Conservation (phyloP, 2,329 filamentous ascomycete genomes). For the Diaporthe velutina region DNA sequence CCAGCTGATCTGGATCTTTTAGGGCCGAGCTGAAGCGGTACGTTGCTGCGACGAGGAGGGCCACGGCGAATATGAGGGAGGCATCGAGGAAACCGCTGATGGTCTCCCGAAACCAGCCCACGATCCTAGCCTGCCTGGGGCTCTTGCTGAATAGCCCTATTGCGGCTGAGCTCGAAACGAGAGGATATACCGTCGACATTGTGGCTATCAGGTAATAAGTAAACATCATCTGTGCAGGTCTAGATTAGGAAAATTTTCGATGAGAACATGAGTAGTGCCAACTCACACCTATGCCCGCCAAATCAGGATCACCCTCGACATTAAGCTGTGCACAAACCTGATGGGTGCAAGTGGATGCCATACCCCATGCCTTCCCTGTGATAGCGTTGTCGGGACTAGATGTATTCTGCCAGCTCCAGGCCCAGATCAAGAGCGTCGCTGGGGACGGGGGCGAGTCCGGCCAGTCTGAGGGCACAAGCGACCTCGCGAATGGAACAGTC, state of each 20-base stretch:
- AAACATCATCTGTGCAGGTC: background rate
- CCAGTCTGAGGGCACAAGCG: background rate
- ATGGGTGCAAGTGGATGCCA: background rate
- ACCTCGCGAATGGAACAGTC: background rate
- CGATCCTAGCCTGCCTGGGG: background rate
- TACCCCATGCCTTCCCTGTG: background rate
- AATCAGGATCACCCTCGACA: background rate
- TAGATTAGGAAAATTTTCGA: background rate
- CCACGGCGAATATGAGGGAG: constrained; percentile 1
- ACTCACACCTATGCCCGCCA: constrained; percentile 7
- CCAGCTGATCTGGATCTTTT: background rate
- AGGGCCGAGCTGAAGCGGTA: background rate
- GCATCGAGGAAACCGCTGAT: constrained; percentile 1
- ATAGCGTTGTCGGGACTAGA: background rate
- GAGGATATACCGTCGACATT: background rate
- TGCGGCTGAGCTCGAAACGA: background rate
- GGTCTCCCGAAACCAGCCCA: constrained; percentile 4
- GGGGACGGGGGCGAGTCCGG: background rate
- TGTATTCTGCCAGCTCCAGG: constrained; percentile 3
- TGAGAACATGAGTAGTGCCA: background rate
- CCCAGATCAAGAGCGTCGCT: background rate
- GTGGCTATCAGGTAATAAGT: constrained; percentile 1
- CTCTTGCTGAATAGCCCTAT: background rate
- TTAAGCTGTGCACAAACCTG: background rate
- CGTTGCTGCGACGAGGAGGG: background rate